phyloP scores from a whole-genome alignment of 441 rosid species.

The Populus hybrid region DNA sequence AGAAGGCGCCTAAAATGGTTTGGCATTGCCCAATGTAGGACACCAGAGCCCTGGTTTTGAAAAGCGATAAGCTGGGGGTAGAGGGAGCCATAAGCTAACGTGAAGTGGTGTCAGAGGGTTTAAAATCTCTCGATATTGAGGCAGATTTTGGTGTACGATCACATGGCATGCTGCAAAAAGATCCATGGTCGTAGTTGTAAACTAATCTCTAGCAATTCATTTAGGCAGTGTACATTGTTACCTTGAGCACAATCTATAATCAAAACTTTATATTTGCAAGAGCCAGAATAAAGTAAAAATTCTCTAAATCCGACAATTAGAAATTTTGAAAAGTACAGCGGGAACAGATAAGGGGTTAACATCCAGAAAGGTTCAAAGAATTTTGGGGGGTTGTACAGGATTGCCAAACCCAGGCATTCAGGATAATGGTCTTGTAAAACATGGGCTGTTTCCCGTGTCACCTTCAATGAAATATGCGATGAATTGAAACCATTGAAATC shows the following conservation, averaged over 20 bases:
- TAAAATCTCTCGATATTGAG: not conserved
- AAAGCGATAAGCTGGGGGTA: too few species aligned
- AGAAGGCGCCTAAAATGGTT: not conserved
- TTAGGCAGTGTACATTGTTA: not conserved
- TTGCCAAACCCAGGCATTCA: constrained; percentile 78
- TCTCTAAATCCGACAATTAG: not conserved
- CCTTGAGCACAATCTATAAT: not conserved
- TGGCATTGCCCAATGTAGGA: not conserved
- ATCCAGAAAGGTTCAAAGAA: constrained; percentile 90
- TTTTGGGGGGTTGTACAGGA: constrained; percentile 85
- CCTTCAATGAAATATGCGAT: constrained; percentile 70
- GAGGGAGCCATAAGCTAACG: not conserved
- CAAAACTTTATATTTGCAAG: not conserved
- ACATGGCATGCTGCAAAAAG: not conserved
- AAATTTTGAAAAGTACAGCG: not conserved
- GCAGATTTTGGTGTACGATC: not conserved
- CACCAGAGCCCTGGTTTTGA: not conserved
- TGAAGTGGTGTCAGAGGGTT: not conserved
- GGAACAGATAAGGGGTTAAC: constrained; percentile 36
- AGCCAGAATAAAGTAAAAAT: not conserved
- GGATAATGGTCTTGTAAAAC: constrained; percentile 91
- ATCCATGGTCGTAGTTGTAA: not conserved
- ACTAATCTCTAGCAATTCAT: not conserved
- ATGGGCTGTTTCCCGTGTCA: constrained; percentile 80
- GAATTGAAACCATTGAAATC: constrained; percentile 77